Base-by-base conservation (phyloP, 2,329 filamentous ascomycete genomes). In the Fusarium camptoceras region DNA sequence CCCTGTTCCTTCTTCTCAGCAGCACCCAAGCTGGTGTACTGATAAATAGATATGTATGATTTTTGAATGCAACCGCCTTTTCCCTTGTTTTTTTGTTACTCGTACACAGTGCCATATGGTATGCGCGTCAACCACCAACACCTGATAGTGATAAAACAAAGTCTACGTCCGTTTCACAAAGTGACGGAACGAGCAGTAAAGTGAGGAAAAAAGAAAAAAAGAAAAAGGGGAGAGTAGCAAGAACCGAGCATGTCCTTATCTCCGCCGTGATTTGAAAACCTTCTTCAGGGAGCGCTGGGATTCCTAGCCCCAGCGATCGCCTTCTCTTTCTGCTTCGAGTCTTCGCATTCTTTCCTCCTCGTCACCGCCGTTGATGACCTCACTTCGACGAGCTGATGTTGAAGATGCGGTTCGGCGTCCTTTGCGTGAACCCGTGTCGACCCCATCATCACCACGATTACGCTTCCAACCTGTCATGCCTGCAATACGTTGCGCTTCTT, bases 401-500 rank as follows among this genome's bases (percentile, higher is more conserved):
- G 70, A 73, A 9, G 73, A 64, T 15, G 64, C 82, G 69, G 85
- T 83, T 22, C 78, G 74, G 12, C 80, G 76, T 20, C 76, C 75
- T 69, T 79, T 80, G 58, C 85, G 83, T 58, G 83, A 80, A 37
- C 82, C 74, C 8, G 71, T 72, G 54, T 79, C 81, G 27, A 78
- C 80, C 27, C 79, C 79, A 51, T 78, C 79, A 18, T 76, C 83
- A 8, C 82, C 84, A n/a, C 85, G 81, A 53, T 82, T 78, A 67
- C 88, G 79, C 78, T 90, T 87, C 71, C 82, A 74, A 55, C 84
- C 81, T 4, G 83, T 78, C 55, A 89, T 76, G 44, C 87, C 83
- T 46, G 88, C 84, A 78, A 91, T 87, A 37, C 88, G 86, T 78
- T 92, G 89, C 41, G 89, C 88, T 78, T 93, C 91, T 74, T 90